phyloP scores from a whole-genome alignment of 2,329 filamentous ascomycete genomes.

The Epichloe uncinata region DNA sequence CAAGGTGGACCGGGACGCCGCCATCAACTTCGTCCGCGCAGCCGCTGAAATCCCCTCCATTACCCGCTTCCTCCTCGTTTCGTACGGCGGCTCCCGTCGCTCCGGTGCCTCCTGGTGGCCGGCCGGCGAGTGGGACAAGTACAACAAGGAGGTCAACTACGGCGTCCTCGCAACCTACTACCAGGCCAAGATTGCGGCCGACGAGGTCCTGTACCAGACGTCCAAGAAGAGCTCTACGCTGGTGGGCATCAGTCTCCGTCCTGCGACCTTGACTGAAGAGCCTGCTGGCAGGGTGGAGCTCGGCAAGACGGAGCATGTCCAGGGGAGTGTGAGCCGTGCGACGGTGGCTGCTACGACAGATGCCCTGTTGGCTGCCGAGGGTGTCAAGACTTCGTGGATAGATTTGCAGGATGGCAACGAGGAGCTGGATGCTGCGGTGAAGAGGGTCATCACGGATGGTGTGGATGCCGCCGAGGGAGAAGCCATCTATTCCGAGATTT shows the following conservation, averaged over 20 bases:
- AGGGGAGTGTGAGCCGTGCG: constrained; percentile 37
- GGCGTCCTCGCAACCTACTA: constrained; percentile 38
- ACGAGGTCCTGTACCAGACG: constrained; percentile 40
- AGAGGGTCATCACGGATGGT: constrained; percentile 33
- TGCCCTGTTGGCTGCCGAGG: constrained; percentile 36
- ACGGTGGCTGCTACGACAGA: constrained; percentile 47
- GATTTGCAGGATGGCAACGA: constrained; percentile 43
- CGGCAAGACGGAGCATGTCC: constrained; percentile 27
- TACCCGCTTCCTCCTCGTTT: constrained; percentile 51
- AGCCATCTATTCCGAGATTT: constrained; percentile 15
- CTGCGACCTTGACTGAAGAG: constrained; percentile 35
- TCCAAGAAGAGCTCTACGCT: constrained; percentile 28
- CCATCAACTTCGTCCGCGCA: constrained; percentile 47
- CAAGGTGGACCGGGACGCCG: constrained; percentile 50
- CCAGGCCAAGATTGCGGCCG: constrained; percentile 46
- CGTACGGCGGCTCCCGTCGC: constrained; percentile 43
- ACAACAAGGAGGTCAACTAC: constrained; percentile 26
- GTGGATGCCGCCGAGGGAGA: constrained; percentile 42
- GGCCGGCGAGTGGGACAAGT: constrained; percentile 33
- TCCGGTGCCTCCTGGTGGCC: constrained; percentile 42
- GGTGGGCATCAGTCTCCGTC: constrained; percentile 39
- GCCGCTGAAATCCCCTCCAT: constrained; percentile 39
- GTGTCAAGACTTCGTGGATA: constrained; percentile 36
- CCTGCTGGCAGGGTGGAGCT: constrained; percentile 33
- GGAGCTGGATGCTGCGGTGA: constrained; percentile 32